phyloP scores from a whole-genome alignment of 2,329 filamentous ascomycete genomes.

The Zalaria sp. region DNA sequence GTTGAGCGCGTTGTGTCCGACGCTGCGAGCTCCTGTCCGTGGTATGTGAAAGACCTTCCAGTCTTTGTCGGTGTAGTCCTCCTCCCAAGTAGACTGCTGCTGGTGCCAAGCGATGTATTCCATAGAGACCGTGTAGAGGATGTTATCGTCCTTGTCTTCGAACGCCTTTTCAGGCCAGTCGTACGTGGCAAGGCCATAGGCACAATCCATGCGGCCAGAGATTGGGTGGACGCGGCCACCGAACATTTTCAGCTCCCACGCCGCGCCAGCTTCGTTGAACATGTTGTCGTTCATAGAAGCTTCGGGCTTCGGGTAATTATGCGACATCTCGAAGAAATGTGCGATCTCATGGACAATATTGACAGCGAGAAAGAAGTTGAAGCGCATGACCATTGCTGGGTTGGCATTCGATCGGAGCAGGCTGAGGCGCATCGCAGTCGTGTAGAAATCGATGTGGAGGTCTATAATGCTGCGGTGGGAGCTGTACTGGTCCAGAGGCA shows the following conservation, averaged over 20 bases:
- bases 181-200: conserved; percentile 21
- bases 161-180: conserved; percentile 16
- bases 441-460: conserved; percentile 25
- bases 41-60: conserved; percentile 20
- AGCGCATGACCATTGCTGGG: conserved; percentile 24
- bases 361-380: conserved; percentile 24
- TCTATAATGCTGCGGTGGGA: conserved; percentile 23
- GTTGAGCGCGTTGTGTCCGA: conserved; percentile 23
- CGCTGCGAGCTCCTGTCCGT: conserved; percentile 20
- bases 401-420: conserved; percentile 18
- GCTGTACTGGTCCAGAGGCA: conserved; percentile 9
- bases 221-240: conserved; percentile 24
- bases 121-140: conserved; percentile 24
- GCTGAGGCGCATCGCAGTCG: conserved; percentile 23
- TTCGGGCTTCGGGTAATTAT: conserved; percentile 8
- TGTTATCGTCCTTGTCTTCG: conserved; percentile 17
- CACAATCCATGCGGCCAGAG: conserved; percentile 23
- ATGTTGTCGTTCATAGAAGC: conserved; percentile 22
- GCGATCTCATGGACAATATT: conserved; percentile 24
- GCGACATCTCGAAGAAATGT: conserved; percentile 25
- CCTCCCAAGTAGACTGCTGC: conserved; percentile 22
- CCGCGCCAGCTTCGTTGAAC: conserved; percentile 25
- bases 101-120: conserved; percentile 23
- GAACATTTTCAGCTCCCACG: conserved; percentile 24
- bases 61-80: conserved; percentile 12